Percentiles rank a stretch among this genome's conserved stretches.
Conservation (phyloP, 163 green algal genomes). For the Coccomyxa subellipsoidea region DNA sequence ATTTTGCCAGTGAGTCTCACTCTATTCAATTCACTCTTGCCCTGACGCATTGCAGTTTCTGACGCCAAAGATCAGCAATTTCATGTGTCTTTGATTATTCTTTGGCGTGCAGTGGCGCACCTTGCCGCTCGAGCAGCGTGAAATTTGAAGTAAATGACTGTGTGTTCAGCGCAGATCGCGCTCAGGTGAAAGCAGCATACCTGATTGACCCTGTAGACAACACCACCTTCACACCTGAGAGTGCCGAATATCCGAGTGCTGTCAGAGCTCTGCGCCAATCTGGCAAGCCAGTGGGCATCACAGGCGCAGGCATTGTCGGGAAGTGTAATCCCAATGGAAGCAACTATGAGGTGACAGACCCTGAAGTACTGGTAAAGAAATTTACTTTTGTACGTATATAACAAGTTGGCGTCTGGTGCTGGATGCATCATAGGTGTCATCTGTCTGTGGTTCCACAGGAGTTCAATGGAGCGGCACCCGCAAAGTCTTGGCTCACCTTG, state of each 20-base stretch:
- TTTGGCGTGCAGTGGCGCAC: no score
- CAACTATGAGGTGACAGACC: conserved; percentile 26
- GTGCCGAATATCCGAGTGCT: conserved; percentile 45
- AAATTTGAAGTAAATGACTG: background rate
- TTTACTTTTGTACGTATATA: no score
- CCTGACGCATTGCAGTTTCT: no score
- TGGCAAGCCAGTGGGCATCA: conserved; percentile 30
- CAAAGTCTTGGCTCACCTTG: conserved; percentile 28
- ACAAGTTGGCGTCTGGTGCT: no score
- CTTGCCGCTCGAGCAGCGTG: no score
- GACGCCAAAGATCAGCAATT: no score
- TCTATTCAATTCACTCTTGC: no score
- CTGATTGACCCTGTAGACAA: conserved; percentile 35
- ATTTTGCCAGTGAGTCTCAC: conserved; percentile 33
- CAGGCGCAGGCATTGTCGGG: conserved; percentile 32
- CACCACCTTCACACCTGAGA: conserved; percentile 29
- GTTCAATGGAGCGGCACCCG: conserved; percentile 17
- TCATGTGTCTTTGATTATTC: no score
- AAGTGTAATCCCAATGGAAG: conserved; percentile 53
- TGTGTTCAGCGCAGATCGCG: background rate
- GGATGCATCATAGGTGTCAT: no score
- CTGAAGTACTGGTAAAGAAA: background rate
- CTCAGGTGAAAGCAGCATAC: conserved; percentile 12
- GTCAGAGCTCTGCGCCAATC: conserved; percentile 33
- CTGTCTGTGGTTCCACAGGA: conserved; percentile 7